phyloP scores from a whole-genome alignment of 208 protist species.

The Leishmania aethiopica region DNA sequence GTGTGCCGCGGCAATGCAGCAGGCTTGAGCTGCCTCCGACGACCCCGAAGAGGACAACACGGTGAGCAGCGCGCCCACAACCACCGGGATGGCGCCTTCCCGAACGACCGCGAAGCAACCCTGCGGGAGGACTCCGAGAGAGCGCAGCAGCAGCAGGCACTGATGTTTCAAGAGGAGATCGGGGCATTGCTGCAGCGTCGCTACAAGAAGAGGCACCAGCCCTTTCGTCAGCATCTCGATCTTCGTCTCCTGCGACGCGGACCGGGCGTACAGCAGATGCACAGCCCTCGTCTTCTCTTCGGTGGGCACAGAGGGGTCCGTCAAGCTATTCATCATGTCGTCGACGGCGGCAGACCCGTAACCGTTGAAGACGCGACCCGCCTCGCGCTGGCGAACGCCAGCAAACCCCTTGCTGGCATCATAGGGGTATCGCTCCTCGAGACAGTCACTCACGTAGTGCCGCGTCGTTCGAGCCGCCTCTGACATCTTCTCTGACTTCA shows the following conservation, averaged over 20 bases:
- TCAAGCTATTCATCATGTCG: constrained; percentile 57
- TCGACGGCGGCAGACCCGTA: constrained; percentile 40
- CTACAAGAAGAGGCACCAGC: constrained; percentile 54
- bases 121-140: constrained; percentile 74
- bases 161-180: constrained; percentile 56
- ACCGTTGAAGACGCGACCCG: constrained; percentile 70
- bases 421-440: constrained; percentile 87
- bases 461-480: constrained; percentile 64
- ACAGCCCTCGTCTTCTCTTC: constrained; percentile 59
- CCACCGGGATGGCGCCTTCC: constrained; percentile 53
- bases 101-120: constrained; percentile 70
- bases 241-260: constrained; percentile 77
- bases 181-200: constrained; percentile 32
- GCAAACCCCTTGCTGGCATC: constrained; percentile 73
- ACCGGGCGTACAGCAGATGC: constrained; percentile 72
- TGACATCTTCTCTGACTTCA: constrained; percentile 35
- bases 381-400: constrained; percentile 50
- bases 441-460: constrained; percentile 89
- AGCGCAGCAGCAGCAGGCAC: constrained; percentile 72
- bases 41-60: background rate
- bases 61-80: constrained; percentile 28
- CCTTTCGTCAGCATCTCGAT: constrained; percentile 65
- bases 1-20: constrained; percentile 38
- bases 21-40: constrained; percentile 33
- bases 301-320: constrained; percentile 42